Evolutionary conservation across 495 filamentous ascomycete genomes (phyloP).

Genomic region (Cercophora newfieldiana): DNA sequence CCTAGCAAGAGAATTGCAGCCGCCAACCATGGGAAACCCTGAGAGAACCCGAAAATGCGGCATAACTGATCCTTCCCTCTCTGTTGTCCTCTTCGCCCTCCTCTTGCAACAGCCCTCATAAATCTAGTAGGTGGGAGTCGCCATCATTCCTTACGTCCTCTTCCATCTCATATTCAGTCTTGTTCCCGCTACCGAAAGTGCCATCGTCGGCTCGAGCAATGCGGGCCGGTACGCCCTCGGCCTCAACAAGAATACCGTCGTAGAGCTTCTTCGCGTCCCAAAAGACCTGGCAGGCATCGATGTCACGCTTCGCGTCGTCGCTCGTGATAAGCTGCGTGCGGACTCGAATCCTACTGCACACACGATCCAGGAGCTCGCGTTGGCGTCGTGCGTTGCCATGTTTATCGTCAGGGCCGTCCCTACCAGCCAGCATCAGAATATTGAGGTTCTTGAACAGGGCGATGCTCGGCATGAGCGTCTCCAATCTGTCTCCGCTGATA

Average conservation of each 20-base stretch:
- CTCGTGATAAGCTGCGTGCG: background rate
- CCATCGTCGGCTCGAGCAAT: background rate
- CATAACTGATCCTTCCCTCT: background rate
- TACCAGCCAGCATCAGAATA: slow-evolving; percentile 2
- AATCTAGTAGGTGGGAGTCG: no score
- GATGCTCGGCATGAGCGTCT: background rate
- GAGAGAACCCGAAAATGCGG: background rate
- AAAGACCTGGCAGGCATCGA: background rate
- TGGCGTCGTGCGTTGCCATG: background rate
- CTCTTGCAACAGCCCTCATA: background rate
- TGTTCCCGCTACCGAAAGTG: background rate
- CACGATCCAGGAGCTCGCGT: background rate
- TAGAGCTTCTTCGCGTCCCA: background rate
- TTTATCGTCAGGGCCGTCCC: background rate
- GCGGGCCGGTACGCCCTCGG: background rate
- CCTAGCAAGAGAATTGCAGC: background rate
- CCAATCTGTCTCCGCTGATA: background rate
- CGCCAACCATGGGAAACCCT: background rate
- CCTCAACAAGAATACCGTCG: background rate
- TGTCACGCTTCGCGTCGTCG: background rate
- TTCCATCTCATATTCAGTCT: background rate
- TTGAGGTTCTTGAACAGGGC: slow-evolving; percentile 5
- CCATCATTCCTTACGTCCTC: background rate
- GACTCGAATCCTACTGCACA: background rate
- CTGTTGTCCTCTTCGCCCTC: background rate